Evolutionary conservation across 2,329 filamentous ascomycete species (phyloP), one percentile per base, ranked within the genome.

Genomic region (Alternaria arborescens): DNA sequence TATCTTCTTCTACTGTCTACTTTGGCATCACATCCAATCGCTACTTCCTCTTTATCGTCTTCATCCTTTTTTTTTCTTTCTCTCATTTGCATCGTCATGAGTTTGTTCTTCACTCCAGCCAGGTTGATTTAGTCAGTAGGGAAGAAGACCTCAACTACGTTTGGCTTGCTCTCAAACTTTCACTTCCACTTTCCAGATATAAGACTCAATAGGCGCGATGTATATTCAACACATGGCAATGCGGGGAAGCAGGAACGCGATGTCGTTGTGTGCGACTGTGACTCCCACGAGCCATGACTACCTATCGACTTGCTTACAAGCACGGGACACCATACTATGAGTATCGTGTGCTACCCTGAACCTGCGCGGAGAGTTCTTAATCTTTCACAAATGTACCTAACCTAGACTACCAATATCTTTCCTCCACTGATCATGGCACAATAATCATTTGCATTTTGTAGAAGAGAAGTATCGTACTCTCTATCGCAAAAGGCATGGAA

Each of bases 261-360:
- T 54, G 53, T 55, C 41, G 10, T 60, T 26, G 22, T 46, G 55
- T 59, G 26, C 47, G 20, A 60, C 58, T 41, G 53, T 64, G 52
- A 52, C 55, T 62, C 51, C 34, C 44, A 61, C 43, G 36, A 61
- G 50, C 42, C 51, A 50, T 47, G 41, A 58, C 55, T 55, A 28
- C 58, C 50, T 42, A 61, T 46, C 50, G 46, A 14, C 36, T 56
- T 52, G 32, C 38, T 44, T n/a, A 12, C 16, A 56, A 40, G 42
- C 16, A 62, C 52, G 12, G 18, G 22, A 38, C 44, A 18, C 42
- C 26, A 36, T 32, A 40, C 14, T 40, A 22, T 55, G 51, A 44
- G 32, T 44, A 55, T 41, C 18, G 50, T 61, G 62, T 65, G 46
- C 20, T 42, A 65, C 47, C 57, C 36, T 42, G n/a, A 48, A n/a